A percentile compares a stretch with the other conserved stretches of the same genome.
Conservation (phyloP, 129 eudicot genomes). For the Chrysanthemum seticuspe region DNA sequence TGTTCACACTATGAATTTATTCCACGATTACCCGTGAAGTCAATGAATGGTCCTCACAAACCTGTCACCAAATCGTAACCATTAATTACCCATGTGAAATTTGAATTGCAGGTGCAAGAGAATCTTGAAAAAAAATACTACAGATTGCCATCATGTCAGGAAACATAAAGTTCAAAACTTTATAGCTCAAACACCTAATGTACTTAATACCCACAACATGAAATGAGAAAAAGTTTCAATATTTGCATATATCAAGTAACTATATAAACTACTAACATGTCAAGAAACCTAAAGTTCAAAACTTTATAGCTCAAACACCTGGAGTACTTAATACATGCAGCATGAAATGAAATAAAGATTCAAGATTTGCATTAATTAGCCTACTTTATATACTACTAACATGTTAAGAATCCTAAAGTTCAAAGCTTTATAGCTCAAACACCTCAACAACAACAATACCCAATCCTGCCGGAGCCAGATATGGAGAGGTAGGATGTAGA, state of each 20-base stretch:
- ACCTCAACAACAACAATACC: background rate
- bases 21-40: too few relatives aligned
- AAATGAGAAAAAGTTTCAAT: conserved; percentile 17
- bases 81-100: too few relatives aligned
- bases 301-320: conserved; percentile 9
- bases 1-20: too few relatives aligned
- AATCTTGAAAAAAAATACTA: conserved; percentile 14
- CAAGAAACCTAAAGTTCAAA: conserved; percentile 12
- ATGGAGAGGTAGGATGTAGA: too few relatives aligned
- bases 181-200: conserved; percentile 11
- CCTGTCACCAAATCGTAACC: too few relatives aligned
- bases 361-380: background rate
- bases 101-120: conserved; percentile 9
- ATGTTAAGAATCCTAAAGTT: background rate
- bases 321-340: conserved; percentile 13
- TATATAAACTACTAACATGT: background rate
- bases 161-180: conserved; percentile 8
- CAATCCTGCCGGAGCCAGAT: too few relatives aligned
- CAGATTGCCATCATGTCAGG: conserved; percentile 5
- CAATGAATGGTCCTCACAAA: too few relatives aligned
- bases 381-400: too few relatives aligned
- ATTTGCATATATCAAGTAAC: background rate
- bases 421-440: conserved; percentile 1
- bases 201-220: background rate
- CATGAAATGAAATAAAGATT: conserved; percentile 11